Percentiles rank a stretch among this genome's conserved stretches.
Conservation (phyloP, 331 rosid species). For the Spiraea crenata region DNA sequence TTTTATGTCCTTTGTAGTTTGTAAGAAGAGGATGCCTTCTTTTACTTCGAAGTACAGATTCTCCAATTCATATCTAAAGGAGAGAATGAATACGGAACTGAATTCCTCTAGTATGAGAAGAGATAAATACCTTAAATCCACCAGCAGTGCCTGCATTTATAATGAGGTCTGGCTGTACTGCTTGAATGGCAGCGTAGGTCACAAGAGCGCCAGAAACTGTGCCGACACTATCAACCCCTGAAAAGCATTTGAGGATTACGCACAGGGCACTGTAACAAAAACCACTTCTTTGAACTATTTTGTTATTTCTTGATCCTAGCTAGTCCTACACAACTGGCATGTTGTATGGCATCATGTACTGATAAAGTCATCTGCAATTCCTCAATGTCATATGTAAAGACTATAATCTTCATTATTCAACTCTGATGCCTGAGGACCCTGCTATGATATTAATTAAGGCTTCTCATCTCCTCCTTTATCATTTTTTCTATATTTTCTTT, state of each 20-base stretch:
- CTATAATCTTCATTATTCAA: too few species aligned
- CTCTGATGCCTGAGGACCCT: too few species aligned
- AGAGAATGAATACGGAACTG: not conserved
- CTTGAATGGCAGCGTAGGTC: slow-evolving; percentile 89
- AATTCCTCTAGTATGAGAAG: not conserved
- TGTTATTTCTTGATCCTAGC: not conserved
- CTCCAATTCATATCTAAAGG: not conserved
- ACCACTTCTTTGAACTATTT: not conserved
- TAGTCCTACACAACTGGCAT: not conserved
- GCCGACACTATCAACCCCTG: slow-evolving; percentile 97
- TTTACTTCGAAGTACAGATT: not conserved
- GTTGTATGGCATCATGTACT: not conserved
- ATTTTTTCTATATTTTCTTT: not conserved
- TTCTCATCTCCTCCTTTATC: not conserved
- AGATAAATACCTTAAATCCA: slow-evolving; percentile 70
- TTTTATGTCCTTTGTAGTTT: not conserved
- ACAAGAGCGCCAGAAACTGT: slow-evolving; percentile 81
- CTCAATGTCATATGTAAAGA: too few species aligned
- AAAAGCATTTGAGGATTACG: slow-evolving; percentile 30
- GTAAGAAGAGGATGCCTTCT: not conserved
- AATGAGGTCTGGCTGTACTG: slow-evolving; percentile 75
- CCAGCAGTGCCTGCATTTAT: slow-evolving; percentile 98
- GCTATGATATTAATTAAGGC: too few species aligned
- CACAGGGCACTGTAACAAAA: slow-evolving; percentile 14
- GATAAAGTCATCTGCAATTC: not conserved